Evolutionary conservation across 1,284 basidiomycete species (phyloP).

Genomic region (Ceratorhiza oryzae-sativae): DNA sequence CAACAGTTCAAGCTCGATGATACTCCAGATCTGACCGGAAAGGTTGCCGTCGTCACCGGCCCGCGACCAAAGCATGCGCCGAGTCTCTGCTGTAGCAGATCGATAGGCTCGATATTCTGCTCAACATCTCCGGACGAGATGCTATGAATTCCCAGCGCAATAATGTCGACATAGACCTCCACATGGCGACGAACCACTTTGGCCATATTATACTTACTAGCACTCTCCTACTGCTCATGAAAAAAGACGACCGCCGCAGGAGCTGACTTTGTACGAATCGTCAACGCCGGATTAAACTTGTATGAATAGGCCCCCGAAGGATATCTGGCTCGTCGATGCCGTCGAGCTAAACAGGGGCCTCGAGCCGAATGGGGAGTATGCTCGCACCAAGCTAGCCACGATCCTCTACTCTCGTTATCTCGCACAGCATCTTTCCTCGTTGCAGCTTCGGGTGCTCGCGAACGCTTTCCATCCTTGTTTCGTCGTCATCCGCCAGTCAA

Average conservation of each 20-base stretch:
- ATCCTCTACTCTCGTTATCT: constrained; percentile 32
- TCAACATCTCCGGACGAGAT: constrained; percentile 27
- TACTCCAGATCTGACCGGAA: constrained; percentile 40
- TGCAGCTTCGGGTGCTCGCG: constrained; percentile 14
- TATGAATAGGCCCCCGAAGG: constrained; percentile 26
- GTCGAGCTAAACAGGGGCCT: constrained; percentile 34
- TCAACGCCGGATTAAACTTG: constrained; percentile 34
- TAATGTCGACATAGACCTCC: constrained; percentile 25
- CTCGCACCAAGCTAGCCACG: constrained; percentile 21
- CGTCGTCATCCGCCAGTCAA: constrained; percentile 31
- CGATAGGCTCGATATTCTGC: constrained; percentile 28
- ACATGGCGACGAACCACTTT: constrained; percentile 43
- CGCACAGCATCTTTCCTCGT: constrained; percentile 22
- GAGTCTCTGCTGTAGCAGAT: constrained; percentile 3
- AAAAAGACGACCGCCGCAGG: constrained; percentile 37
- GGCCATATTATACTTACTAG: constrained; percentile 43
- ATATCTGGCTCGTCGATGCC: constrained; percentile 8
- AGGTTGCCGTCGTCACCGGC: constrained; percentile 40
- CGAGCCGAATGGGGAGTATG: constrained; percentile 22
- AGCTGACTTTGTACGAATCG: constrained; percentile 42
- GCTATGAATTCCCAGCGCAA: constrained; percentile 31
- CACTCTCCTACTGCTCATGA: constrained; percentile 43
- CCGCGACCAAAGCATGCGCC: constrained; percentile 10
- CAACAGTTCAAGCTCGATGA: constrained; percentile 38
- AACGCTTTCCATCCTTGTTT: constrained; percentile 33